phyloP scores from a whole-genome alignment of 352 stramenopile genomes.

The Phytopythium chamaehyphon region DNA sequence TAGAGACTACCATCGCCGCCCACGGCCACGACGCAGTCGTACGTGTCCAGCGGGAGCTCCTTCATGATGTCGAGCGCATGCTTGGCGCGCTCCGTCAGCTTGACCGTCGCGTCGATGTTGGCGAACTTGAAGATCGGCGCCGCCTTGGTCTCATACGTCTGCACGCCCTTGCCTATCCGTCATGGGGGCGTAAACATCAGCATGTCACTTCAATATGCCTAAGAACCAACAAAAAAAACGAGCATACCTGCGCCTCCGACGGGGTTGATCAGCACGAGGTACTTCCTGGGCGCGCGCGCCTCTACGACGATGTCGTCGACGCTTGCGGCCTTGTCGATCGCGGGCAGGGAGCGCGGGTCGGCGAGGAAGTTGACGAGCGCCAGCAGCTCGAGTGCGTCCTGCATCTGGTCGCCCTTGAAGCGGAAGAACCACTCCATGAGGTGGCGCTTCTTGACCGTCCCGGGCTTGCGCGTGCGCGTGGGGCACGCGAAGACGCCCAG shows the following conservation, averaged over 20 bases:
- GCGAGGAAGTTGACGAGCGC: constrained; percentile 44
- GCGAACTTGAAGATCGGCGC: constrained; percentile 47
- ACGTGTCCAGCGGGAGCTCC: constrained; percentile 41
- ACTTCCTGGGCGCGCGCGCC: constrained; percentile 26
- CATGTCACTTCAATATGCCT: too few species aligned
- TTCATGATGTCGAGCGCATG: constrained; percentile 55
- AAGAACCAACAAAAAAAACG: too few species aligned
- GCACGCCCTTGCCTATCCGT: constrained; percentile 30
- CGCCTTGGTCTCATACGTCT: constrained; percentile 55
- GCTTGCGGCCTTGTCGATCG: constrained; percentile 14
- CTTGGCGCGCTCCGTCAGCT: constrained; percentile 40
- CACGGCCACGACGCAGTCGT: constrained; percentile 65
- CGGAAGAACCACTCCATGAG: constrained; percentile 44
- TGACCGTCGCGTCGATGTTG: constrained; percentile 39
- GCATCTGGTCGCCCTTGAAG: constrained; percentile 35
- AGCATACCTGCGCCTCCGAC: constrained; percentile 52
- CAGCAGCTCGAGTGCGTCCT: constrained; percentile 27
- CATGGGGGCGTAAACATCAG: too few species aligned
- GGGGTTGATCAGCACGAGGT: constrained; percentile 70
- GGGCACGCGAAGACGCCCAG: constrained; percentile 45
- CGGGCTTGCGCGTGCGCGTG: constrained; percentile 19
- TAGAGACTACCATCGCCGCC: constrained; percentile 67
- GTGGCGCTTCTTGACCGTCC: constrained; percentile 32
- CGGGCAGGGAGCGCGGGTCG: constrained; percentile 32
- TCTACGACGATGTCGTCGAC: constrained; percentile 28